phyloP scores from a whole-genome alignment of 1,139 yeast genomes.

The Kluyveromyces marxianus region DNA sequence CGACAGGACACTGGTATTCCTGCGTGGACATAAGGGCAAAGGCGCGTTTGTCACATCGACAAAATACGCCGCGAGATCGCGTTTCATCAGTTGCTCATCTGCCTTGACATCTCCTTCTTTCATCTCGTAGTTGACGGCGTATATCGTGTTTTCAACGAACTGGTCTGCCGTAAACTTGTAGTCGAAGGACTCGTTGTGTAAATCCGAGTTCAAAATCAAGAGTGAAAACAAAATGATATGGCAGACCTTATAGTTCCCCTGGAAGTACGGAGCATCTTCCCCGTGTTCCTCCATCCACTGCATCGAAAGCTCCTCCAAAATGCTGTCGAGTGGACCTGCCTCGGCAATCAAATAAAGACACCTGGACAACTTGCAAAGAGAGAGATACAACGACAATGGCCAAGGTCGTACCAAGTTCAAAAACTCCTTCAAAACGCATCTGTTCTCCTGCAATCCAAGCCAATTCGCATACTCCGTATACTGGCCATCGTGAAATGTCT shows the following conservation, averaged over 20 bases:
- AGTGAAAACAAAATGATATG: conserved; percentile 70
- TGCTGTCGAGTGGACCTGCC: conserved; percentile 73
- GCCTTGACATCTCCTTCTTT: conserved; percentile 1
- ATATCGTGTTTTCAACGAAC: conserved; percentile 50
- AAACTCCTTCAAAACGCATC: conserved; percentile 23
- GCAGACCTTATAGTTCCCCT: conserved; percentile 51
- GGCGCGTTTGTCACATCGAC: conserved; percentile 8
- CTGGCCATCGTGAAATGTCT: conserved; percentile 23
- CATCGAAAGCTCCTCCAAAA: conserved; percentile 60
- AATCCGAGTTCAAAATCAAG: conserved; percentile 63
- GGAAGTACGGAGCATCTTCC: conserved; percentile 26
- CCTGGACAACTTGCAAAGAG: conserved; percentile 57
- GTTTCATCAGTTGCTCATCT: conserved; percentile 9
- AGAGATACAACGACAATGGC: conserved; percentile 38
- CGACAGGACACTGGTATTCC: not conserved
- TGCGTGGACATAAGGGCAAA: conserved; percentile 10
- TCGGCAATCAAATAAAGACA: conserved; percentile 72
- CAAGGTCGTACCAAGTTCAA: conserved; percentile 26
- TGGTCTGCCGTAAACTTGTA: conserved; percentile 32
- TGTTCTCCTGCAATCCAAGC: conserved; percentile 28
- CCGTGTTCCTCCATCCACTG: conserved; percentile 40
- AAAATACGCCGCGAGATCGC: conserved; percentile 12
- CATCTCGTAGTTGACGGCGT: conserved; percentile 34
- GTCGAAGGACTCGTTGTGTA: conserved; percentile 40
- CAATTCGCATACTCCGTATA: conserved; percentile 32